Conservation (phyloP, 1,139 yeast species). For the Geotrichum bryndzae region DNA sequence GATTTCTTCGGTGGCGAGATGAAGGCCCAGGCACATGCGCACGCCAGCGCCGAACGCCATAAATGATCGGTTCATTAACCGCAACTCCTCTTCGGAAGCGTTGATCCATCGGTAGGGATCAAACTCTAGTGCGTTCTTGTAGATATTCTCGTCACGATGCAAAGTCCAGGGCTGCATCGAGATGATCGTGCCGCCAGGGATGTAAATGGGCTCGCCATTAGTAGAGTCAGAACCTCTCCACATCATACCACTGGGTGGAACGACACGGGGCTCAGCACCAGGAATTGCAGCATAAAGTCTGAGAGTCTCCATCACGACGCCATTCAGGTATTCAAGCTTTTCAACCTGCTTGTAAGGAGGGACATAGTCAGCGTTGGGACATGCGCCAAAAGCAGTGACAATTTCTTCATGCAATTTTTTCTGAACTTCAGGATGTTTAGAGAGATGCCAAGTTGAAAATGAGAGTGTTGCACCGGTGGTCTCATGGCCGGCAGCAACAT, state of each 20-base stretch:
- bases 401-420: constrained; percentile 43
- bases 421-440: constrained; percentile 47
- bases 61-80: constrained; percentile 48
- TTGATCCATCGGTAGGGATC: constrained; percentile 60
- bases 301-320: constrained; percentile 52
- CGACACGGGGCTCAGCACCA: constrained; percentile 63
- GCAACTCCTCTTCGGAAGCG: constrained; percentile 38
- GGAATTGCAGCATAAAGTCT: constrained; percentile 68
- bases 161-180: constrained; percentile 63
- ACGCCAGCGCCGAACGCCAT: constrained; percentile 70
- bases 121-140: constrained; percentile 48
- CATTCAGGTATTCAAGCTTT: constrained; percentile 49
- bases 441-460: constrained; percentile 54
- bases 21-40: constrained; percentile 72
- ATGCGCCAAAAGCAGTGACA: constrained; percentile 21
- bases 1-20: constrained; percentile 62
- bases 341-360: constrained; percentile 41
- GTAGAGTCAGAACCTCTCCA: constrained; percentile 19
- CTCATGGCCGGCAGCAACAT: constrained; percentile 66
- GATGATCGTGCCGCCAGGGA: constrained; percentile 54
- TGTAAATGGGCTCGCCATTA: constrained; percentile 22
- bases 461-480: constrained; percentile 67
- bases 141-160: constrained; percentile 49
- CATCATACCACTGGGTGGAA: constrained; percentile 34
- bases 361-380: constrained; percentile 12